Evolutionary conservation across 2,329 filamentous ascomycete species (phyloP).

Genomic region (Pseudocercospora musae): DNA sequence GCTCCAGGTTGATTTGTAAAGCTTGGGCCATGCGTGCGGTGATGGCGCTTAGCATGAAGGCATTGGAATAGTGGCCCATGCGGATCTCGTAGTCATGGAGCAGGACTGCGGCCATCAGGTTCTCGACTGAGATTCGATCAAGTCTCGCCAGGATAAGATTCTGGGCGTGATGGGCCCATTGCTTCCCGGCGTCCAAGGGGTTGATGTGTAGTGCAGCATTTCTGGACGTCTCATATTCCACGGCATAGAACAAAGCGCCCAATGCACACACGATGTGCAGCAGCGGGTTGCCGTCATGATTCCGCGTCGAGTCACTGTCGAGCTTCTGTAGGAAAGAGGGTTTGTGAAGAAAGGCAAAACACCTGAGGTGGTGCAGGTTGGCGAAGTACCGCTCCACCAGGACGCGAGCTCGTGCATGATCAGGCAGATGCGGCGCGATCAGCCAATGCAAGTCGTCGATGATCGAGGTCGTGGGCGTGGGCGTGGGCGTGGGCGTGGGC

Average conservation of each 20-base stretch:
- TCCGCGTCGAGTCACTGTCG: slow-evolving; percentile 22
- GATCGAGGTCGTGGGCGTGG: slow-evolving; percentile 6
- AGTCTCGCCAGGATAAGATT: slow-evolving; percentile 24
- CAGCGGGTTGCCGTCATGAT: slow-evolving; percentile 22
- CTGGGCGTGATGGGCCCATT: slow-evolving; percentile 25
- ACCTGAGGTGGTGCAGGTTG: slow-evolving; percentile 26
- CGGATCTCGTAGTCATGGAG: slow-evolving; percentile 27
- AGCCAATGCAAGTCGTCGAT: slow-evolving; percentile 22
- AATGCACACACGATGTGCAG: slow-evolving; percentile 26
- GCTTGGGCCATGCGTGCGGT: slow-evolving; percentile 28
- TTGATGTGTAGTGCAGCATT: slow-evolving; percentile 17
- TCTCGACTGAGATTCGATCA: slow-evolving; percentile 25
- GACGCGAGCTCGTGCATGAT: slow-evolving; percentile 19
- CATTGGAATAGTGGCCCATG: slow-evolving; percentile 25
- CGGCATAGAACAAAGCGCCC: slow-evolving; percentile 24
- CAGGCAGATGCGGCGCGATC: slow-evolving; percentile 15
- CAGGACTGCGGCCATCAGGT: slow-evolving; percentile 26
- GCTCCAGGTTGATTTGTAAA: slow-evolving; percentile 27
- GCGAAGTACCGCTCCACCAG: slow-evolving; percentile 26
- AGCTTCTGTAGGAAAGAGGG: slow-evolving; percentile 25
- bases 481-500: slow-evolving; percentile 4
- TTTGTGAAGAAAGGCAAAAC: slow-evolving; percentile 28
- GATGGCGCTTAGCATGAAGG: slow-evolving; percentile 28
- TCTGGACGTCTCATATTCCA: slow-evolving; percentile 17
- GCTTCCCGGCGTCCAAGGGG: slow-evolving; percentile 23